phyloP scores from a whole-genome alignment of 2,329 filamentous ascomycete species.

The Paecilomyces dactylethromorphus region DNA sequence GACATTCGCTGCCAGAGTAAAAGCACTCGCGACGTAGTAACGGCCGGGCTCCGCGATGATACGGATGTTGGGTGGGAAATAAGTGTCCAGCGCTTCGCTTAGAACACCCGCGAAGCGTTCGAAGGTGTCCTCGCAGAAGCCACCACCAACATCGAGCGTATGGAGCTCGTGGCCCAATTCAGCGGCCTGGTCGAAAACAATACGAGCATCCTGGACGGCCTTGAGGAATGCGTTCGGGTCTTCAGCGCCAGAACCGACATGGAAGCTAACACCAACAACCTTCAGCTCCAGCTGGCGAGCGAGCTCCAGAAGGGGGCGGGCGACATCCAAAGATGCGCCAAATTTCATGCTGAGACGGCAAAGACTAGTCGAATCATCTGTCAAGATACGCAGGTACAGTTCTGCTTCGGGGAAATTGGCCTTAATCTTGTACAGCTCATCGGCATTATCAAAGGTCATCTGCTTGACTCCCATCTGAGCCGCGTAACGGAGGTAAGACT shows the following conservation, averaged over 20 bases:
- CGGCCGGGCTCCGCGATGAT: conserved; percentile 95
- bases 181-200: conserved; percentile 79
- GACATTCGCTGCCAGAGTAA: conserved; percentile 90
- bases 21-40: conserved; percentile 90
- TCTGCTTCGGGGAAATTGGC: conserved; percentile 83
- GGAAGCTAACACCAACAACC: conserved; percentile 94
- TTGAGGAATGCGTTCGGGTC: conserved; percentile 88
- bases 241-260: conserved; percentile 92
- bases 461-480: conserved; percentile 79
- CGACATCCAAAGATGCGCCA: conserved; percentile 79
- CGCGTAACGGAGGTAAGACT: conserved; percentile 91
- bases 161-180: conserved; percentile 72
- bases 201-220: conserved; percentile 81
- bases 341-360: conserved; percentile 98
- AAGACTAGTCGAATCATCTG: conserved; percentile 88
- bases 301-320: conserved; percentile 67
- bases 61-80: conserved; percentile 76
- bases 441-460: conserved; percentile 99
- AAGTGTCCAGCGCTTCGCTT: conserved; percentile 70
- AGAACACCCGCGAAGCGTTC: conserved; percentile 82
- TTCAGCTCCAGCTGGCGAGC: conserved; percentile 80
- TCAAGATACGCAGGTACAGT: conserved; percentile 89
- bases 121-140: conserved; percentile 86
- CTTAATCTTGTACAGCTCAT: conserved; percentile 97
- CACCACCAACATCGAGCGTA: conserved; percentile 88